phyloP scores from a whole-genome alignment of 495 filamentous ascomycete genomes.

The Letharia lupina region DNA sequence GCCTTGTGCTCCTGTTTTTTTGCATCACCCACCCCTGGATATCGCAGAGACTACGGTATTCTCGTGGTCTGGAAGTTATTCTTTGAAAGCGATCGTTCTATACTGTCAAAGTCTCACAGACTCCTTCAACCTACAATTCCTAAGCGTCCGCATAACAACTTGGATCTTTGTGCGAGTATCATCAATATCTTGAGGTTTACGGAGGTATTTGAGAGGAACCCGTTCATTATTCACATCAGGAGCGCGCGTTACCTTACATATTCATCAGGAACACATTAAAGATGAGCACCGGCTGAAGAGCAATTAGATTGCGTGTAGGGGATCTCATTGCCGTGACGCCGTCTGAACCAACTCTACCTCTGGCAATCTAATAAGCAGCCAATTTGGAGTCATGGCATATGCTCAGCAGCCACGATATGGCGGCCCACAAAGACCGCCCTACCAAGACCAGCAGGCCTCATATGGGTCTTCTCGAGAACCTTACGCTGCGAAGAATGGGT shows the following conservation, averaged over 20 bases:
- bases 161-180: background rate
- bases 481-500: constrained; percentile 7
- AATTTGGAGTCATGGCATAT: constrained; percentile 9
- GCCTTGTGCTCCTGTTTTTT: background rate
- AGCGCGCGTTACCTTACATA: background rate
- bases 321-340: background rate
- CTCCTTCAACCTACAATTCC: background rate
- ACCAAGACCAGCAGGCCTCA: constrained; percentile 10
- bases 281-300: background rate
- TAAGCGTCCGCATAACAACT: background rate
- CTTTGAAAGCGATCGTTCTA: background rate
- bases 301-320: background rate
- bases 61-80: background rate
- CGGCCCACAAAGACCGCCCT: constrained; percentile 6
- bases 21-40: background rate
- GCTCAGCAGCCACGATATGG: constrained; percentile 15
- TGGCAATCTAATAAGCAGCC: background rate
- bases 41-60: background rate
- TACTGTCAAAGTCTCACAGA: background rate
- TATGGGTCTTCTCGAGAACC: constrained; percentile 12
- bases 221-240: background rate
- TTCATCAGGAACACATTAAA: background rate
- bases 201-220: background rate
- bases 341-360: background rate
- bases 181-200: background rate